These are phyloP conservation scores for Hippophae gyantsensis DNA, from an alignment of 306 rosid genomes.

Conservation along the genomic window DNA sequence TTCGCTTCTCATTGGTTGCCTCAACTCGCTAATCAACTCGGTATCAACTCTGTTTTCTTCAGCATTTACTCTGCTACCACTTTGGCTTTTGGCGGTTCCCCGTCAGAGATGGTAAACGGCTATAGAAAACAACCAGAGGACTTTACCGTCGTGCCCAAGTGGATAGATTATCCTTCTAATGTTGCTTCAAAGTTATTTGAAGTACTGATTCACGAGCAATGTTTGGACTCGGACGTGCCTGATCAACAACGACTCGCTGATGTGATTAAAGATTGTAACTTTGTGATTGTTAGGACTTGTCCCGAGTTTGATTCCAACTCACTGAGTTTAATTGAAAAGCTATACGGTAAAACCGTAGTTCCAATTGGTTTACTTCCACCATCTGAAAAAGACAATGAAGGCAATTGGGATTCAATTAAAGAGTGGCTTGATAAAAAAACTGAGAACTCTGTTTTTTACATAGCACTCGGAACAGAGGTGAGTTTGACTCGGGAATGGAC, in stretches of 20 bases:
- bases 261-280: background rate
- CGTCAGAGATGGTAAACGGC: background rate
- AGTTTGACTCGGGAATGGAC: constrained; percentile 4
- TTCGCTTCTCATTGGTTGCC: constrained; percentile 6
- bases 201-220: constrained; percentile 7
- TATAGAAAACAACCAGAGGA: constrained; percentile 12
- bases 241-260: background rate
- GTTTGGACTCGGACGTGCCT: constrained; percentile 16
- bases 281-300: background rate
- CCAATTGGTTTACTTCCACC: constrained; percentile 14
- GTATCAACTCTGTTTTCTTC: constrained; percentile 5
- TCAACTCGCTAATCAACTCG: background rate
- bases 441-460: constrained; percentile 17
- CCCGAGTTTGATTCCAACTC: constrained; percentile 16
- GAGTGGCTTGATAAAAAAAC: constrained; percentile 12
- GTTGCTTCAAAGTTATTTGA: constrained; percentile 13
- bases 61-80: background rate
- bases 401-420: background rate
- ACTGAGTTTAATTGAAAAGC: background rate
- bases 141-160: constrained; percentile 16
- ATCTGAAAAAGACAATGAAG: background rate
- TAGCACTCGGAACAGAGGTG: constrained; percentile 19
- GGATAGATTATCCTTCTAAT: background rate
- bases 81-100: background rate
- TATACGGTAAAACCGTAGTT: constrained; percentile 20